phyloP scores from a whole-genome alignment of 305 asterid species.

The Fraxinus baroniana region DNA sequence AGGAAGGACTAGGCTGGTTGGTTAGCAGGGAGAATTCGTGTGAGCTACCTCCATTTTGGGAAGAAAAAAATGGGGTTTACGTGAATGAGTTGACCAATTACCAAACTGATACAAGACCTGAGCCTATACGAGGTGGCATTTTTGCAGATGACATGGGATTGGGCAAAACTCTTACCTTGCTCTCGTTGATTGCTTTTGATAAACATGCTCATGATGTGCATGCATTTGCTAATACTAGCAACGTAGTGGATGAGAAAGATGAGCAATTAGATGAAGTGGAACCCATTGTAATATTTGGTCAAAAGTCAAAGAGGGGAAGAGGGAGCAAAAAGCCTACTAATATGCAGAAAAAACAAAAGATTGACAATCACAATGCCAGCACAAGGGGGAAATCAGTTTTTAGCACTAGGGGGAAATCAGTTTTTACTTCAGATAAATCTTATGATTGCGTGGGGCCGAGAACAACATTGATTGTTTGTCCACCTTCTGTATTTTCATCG shows the following conservation, averaged over 20 bases:
- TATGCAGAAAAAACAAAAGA: conserved; percentile 49
- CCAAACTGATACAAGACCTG: conserved; percentile 59
- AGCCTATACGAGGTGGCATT: conserved; percentile 86
- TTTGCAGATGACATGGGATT: conserved; percentile 99
- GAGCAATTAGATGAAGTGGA: conserved; percentile 39
- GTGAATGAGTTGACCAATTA: conserved; percentile 71
- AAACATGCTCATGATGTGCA: conserved; percentile 34
- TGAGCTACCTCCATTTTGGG: conserved; percentile 93
- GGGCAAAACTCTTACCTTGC: conserved; percentile 87
- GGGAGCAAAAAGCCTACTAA: conserved; percentile 34
- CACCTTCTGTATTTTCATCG: conserved; percentile 78
- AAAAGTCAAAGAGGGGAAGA: conserved; percentile 49
- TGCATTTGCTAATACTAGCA: conserved; percentile 26
- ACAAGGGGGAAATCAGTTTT: conserved; percentile 33
- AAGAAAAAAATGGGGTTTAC: conserved; percentile 52
- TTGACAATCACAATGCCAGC: conserved; percentile 29
- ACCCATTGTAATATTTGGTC: conserved; percentile 20
- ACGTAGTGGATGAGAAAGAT: conserved; percentile 28
- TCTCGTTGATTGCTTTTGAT: conserved; percentile 87
- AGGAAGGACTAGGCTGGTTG: conserved; percentile 86
- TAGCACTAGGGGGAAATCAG: conserved; percentile 33
- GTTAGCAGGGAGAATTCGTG: conserved; percentile 69
- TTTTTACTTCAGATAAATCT: conserved; percentile 25
- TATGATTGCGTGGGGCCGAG: conserved; percentile 35
- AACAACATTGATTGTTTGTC: conserved; percentile 79